Evolutionary conservation across 371 early-diverging fungal genomes (phyloP), one percentile per base, ranked within the genome.

Genomic region (Syncephalastrum monosporum): DNA sequence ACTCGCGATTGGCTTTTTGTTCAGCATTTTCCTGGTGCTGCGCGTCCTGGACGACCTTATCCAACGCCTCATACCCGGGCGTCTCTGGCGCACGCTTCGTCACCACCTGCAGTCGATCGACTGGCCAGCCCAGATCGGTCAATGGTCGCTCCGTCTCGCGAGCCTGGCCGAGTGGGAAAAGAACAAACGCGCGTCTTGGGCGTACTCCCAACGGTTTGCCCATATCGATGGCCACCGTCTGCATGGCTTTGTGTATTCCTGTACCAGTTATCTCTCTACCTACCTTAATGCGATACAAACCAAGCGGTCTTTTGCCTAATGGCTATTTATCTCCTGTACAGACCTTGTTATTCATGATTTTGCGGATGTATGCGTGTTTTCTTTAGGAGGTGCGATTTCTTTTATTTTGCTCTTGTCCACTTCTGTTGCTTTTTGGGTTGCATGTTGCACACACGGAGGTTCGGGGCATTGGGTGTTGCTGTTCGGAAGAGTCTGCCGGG

Each of bases 131-230:
- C 24, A 63, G 13, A 27, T 68, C 0, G 63, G 57, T 24, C 47
- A 53, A 14, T 24, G 67, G 13, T 66, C 68, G 50, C 42, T 62
- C 17, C 68, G 66, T 15, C 61, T 74, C 12, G 64, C 69, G 1
- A 55, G 61, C 42, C 59, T 74, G 41, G 68, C 71, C 17, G 74
- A 74, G 43, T 74, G 74, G 74, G 70, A 74, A 33, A 67, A 65
- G 17, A 61, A 57, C 16, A 67, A 70, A 25, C 55, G 74, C 23
- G 59, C 70, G 10, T 59, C 67, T 2, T 69, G 69, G 64, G 61
- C 61, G 63, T 56, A 50, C 4, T 50, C 58, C 46, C 41, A 58
- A 44, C 45, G 52, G 21, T 58, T 58, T 46, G 50, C 58, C 15
- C 15, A 58, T 16, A 51, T 58, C 17, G 58, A 51, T 38, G 58